phyloP scores from a whole-genome alignment of 768 basidiomycete genomes.

The Lyophyllum shimeji region DNA sequence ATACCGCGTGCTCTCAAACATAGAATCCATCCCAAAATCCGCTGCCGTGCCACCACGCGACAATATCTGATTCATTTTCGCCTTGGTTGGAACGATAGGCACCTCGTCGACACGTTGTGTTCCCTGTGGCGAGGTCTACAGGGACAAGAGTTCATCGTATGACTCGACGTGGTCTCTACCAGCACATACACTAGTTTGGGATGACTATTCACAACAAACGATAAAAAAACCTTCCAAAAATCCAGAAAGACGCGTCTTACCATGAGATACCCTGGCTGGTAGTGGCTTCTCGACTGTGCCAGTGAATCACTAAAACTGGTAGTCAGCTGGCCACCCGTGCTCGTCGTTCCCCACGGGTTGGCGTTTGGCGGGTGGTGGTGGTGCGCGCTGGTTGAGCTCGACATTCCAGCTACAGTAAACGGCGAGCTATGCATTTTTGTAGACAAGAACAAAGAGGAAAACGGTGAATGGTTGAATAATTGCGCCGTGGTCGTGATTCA shows the following conservation, averaged over 20 bases:
- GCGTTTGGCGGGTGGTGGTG: slow-evolving; percentile 47
- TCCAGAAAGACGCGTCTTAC: slow-evolving; percentile 35
- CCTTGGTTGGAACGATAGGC: slow-evolving; percentile 77
- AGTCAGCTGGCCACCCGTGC: slow-evolving; percentile 39
- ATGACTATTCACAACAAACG: slow-evolving; percentile 25
- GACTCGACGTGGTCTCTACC: neutral
- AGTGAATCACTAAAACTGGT: slow-evolving; percentile 66
- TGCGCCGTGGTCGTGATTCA: neutral
- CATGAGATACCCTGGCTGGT: slow-evolving; percentile 82
- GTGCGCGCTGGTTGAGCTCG: slow-evolving; percentile 46
- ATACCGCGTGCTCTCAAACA: slow-evolving; percentile 76
- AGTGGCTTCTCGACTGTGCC: slow-evolving; percentile 71
- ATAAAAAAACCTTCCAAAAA: neutral
- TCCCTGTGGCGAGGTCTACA: slow-evolving; percentile 48
- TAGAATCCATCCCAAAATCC: slow-evolving; percentile 82
- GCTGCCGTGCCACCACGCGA: slow-evolving; percentile 61
- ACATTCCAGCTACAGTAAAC: slow-evolving; percentile 64
- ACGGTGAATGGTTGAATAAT: neutral
- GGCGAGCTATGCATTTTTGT: slow-evolving; percentile 40
- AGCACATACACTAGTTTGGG: slow-evolving; percentile 55
- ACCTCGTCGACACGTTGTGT: slow-evolving; percentile 70
- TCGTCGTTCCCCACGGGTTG: slow-evolving; percentile 52
- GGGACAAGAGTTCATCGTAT: neutral
- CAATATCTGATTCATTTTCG: slow-evolving; percentile 72
- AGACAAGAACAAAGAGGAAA: neutral